Percentiles rank a stretch among this genome's conserved stretches.
Conservation (phyloP, 2,329 filamentous ascomycete species). For the Fusarium falciforme region DNA sequence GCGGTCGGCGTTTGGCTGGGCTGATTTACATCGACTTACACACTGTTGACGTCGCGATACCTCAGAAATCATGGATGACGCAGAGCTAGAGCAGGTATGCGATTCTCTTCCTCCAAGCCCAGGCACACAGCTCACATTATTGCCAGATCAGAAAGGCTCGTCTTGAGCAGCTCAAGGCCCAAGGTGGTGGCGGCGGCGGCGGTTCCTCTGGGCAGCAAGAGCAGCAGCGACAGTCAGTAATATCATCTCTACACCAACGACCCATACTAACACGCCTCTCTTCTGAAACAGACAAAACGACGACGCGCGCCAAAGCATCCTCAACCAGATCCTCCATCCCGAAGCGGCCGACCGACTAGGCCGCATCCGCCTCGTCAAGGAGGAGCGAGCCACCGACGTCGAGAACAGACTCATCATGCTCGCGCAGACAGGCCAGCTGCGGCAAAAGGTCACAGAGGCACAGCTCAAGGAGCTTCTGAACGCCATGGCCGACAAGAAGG, state of each 20-base stretch:
- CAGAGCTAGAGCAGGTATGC: conserved; percentile 56
- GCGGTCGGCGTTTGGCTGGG: conserved; percentile 27
- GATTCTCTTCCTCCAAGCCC: not conserved
- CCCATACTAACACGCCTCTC: not conserved
- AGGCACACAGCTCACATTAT: not conserved
- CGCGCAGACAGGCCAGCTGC: conserved; percentile 86
- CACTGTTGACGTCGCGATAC: conserved; percentile 11
- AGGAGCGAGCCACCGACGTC: conserved; percentile 86
- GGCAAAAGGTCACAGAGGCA: conserved; percentile 88
- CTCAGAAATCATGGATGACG: conserved; percentile 54
- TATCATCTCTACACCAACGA: not conserved
- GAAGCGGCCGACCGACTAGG: conserved; percentile 93
- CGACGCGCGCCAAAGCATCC: conserved; percentile 80
- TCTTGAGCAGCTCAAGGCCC: conserved; percentile 89
- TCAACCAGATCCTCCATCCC: conserved; percentile 93
- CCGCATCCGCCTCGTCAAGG: conserved; percentile 95
- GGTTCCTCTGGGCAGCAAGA: conserved; percentile 58
- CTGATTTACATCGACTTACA: conserved; percentile 33
- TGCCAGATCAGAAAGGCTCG: conserved; percentile 88
- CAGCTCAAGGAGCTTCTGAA: conserved; percentile 93
- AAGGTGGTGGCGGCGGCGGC: conserved; percentile 65
- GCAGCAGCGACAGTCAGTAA: conserved; percentile 64
- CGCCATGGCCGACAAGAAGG: conserved; percentile 82
- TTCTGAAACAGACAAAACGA: conserved; percentile 60
- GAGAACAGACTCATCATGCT: conserved; percentile 95